These are phyloP conservation scores for Ilex aquifolium DNA, from an alignment of 257 asterid genomes.

Conservation along the genomic window DNA sequence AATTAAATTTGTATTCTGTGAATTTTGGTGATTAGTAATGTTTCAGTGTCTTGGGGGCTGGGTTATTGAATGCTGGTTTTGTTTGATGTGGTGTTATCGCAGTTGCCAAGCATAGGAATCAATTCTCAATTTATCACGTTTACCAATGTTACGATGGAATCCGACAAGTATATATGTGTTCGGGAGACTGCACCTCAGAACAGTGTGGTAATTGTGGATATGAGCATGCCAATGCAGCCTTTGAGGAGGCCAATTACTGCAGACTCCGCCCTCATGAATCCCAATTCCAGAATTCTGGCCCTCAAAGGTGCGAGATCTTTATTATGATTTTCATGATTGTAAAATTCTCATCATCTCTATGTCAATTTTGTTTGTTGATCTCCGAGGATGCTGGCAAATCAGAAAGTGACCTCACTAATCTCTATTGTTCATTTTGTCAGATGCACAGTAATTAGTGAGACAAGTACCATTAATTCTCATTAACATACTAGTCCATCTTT, in stretches of 20 bases:
- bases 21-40: neutral
- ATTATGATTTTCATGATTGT: neutral
- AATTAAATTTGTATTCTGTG: neutral
- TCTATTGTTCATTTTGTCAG: neutral
- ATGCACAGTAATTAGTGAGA: neutral
- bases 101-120: constrained; percentile 95
- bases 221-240: constrained; percentile 96
- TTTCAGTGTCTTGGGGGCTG: neutral
- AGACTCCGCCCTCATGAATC: constrained; percentile 98
- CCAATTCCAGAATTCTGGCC: constrained; percentile 80
- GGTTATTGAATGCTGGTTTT: constrained; percentile 25
- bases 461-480: neutral
- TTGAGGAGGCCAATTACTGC: constrained; percentile 96
- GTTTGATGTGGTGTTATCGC: constrained; percentile 38
- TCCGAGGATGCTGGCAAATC: neutral
- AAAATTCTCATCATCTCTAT: neutral
- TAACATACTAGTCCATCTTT: neutral
- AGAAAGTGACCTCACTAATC: neutral
- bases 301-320: constrained; percentile 61
- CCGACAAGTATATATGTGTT: constrained; percentile 92
- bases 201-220: constrained; percentile 90
- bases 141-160: constrained; percentile 97
- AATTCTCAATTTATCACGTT: constrained; percentile 88
- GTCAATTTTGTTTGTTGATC: neutral
- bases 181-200: constrained; percentile 97